A percentile compares a stretch with the other conserved stretches of the same genome.
These are phyloP conservation scores for Gigaspora rosea DNA, from an alignment of 192 early-diverging fungal genomes.

Conservation along the genomic window DNA sequence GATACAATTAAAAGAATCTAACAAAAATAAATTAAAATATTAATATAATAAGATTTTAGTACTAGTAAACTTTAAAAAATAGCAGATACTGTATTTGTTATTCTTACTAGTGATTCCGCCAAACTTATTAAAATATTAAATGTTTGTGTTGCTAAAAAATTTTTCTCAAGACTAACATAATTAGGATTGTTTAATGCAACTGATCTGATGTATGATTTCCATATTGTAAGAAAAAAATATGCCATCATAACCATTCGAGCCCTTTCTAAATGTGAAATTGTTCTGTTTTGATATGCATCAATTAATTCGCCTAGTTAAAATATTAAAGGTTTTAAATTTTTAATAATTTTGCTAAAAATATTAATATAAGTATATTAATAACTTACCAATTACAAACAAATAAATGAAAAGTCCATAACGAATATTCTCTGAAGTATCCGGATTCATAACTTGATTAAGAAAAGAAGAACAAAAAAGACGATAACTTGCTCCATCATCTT, in stretches of 20 bases:
- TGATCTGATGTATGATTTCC: too few relatives aligned
- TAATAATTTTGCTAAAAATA: not conserved
- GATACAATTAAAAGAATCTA: too few relatives aligned
- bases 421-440: not conserved
- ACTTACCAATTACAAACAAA: too few relatives aligned
- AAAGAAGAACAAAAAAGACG: not conserved
- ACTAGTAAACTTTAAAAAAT: too few relatives aligned
- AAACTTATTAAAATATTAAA: slow-evolving; percentile 1
- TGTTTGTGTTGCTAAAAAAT: too few relatives aligned
- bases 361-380: too few relatives aligned
- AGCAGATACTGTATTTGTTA: not conserved
- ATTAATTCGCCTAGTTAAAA: not conserved
- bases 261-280: not conserved
- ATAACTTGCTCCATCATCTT: not conserved
- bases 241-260: not conserved
- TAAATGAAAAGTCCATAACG: not conserved
- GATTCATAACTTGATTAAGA: not conserved
- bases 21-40: too few relatives aligned
- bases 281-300: not conserved
- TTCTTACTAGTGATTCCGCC: not conserved
- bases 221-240: too few relatives aligned
- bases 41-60: too few relatives aligned
- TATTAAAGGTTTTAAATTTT: not conserved
- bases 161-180: too few relatives aligned
- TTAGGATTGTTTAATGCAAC: too few relatives aligned